Evolutionary conservation across 768 basidiomycete genomes (phyloP), one percentile per base, ranked within the genome.

Genomic region (Lactarius psammicola): DNA sequence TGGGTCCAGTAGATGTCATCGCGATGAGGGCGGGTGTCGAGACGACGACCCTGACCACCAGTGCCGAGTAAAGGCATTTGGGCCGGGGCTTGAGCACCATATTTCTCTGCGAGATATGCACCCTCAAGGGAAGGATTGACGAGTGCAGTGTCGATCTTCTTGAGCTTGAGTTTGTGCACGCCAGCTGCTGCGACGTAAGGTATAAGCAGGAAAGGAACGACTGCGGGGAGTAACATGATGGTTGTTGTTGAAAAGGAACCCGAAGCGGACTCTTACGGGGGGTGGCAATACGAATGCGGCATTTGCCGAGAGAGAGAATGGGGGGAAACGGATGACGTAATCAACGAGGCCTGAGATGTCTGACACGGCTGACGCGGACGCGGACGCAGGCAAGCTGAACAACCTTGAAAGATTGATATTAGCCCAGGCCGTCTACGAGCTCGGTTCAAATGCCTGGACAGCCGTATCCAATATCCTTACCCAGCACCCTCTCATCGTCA

Each of bases 51-150:
- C 34, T 81, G 76, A 64, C 90, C 90, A 68, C 90, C 89, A 44
- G 86, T 80, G 55, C 92, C 92, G 71, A 89, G 80, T 62, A 95
- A 78, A 60, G 90, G 90, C 59, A 83, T 71, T 54, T 70, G 69
- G 69, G 85, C 80, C 68, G 76, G 77, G 72, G 83, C 81, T 34
- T 74, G 76, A 60, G 80, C 84, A 60, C 92, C 87, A 82, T 98
- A 97, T 82, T 99, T 98, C 82, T 94, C 85, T n/a, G 89, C 87
- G 64, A 98, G 89, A 75, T 92, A 94, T 26, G 89, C 90, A 54
- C 85, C 85, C 78, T 93, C 89, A 56, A 92, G 79, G 30, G 81
- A 74, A 26, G 89, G 86, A 65, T 87, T 87, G 73, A 80, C 82
- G 17, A 79, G 76, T n/a, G 80, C 80, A 49, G 82, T 79, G 20